phyloP scores from a whole-genome alignment of 2,329 filamentous ascomycete species.

The Cercospora janseana region DNA sequence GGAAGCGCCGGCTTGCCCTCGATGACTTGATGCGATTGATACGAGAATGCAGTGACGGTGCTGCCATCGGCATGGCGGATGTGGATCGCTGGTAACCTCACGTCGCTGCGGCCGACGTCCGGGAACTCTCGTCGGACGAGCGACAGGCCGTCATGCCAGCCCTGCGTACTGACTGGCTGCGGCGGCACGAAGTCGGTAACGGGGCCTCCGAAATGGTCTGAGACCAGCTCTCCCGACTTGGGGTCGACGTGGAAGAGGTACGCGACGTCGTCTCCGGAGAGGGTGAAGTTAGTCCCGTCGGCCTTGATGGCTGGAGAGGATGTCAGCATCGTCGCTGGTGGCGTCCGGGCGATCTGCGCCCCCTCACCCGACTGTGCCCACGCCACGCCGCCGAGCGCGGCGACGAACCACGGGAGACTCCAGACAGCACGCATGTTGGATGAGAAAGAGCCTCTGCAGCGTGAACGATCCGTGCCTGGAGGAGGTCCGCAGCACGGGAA shows the following conservation, averaged over 20 bases:
- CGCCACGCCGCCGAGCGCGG: slow-evolving; percentile 1
- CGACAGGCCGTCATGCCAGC: slow-evolving; percentile 55
- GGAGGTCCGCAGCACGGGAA: neutral
- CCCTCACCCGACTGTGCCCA: slow-evolving; percentile 10
- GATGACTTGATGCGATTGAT: slow-evolving; percentile 56
- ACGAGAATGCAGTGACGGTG: slow-evolving; percentile 59
- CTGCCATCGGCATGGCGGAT: slow-evolving; percentile 59
- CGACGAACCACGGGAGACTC: neutral
- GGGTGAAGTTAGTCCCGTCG: slow-evolving; percentile 56
- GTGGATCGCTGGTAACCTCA: slow-evolving; percentile 60
- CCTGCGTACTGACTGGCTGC: slow-evolving; percentile 42
- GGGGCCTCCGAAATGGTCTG: slow-evolving; percentile 61
- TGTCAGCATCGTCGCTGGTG: neutral
- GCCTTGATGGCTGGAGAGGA: slow-evolving; percentile 50
- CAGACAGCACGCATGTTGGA: neutral
- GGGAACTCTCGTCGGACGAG: slow-evolving; percentile 62
- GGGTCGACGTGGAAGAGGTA: slow-evolving; percentile 64
- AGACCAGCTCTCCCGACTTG: slow-evolving; percentile 55
- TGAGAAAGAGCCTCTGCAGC: neutral
- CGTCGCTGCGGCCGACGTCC: slow-evolving; percentile 63
- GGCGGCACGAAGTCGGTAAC: slow-evolving; percentile 53
- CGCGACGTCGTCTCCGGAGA: slow-evolving; percentile 57
- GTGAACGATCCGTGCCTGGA: neutral
- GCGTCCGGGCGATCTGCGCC: neutral
- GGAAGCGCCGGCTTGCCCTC: slow-evolving; percentile 57